A percentile compares a stretch with the other conserved stretches of the same genome.
phyloP scores from a whole-genome alignment of 2,329 filamentous ascomycete species.

The Gaeumannomyces sp. region DNA sequence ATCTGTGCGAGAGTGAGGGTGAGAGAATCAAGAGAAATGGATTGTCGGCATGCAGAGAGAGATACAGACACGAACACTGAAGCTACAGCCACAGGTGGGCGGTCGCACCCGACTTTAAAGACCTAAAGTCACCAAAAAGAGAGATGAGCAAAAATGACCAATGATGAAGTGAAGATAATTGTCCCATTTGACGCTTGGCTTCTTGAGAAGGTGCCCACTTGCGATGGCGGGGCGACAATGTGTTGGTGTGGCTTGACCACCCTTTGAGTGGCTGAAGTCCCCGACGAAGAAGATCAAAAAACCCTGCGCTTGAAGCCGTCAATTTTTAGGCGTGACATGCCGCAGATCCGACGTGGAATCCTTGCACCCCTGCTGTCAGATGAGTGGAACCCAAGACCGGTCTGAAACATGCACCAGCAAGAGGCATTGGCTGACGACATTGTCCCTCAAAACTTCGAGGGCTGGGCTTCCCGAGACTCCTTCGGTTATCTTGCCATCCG shows the following conservation, averaged over 20 bases:
- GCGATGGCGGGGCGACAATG: not conserved
- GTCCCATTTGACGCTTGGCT: too few relatives aligned
- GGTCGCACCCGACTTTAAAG: not conserved
- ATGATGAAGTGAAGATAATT: not conserved
- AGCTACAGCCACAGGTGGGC: not conserved
- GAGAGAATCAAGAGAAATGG: not conserved
- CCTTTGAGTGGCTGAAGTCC: not conserved
- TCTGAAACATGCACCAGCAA: not conserved
- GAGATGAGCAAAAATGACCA: not conserved
- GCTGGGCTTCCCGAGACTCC: not conserved
- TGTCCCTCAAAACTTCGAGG: too few relatives aligned
- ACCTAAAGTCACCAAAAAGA: not conserved
- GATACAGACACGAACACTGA: not conserved
- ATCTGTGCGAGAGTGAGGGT: not conserved
- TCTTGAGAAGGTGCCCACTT: not conserved
- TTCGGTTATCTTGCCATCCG: constrained; percentile 5
- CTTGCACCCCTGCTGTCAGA: not conserved
- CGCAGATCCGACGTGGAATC: not conserved
- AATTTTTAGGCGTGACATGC: not conserved
- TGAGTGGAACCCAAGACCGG: not conserved
- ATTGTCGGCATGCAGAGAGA: not conserved
- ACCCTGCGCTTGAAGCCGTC: not conserved
- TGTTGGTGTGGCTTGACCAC: not conserved
- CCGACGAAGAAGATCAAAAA: not conserved
- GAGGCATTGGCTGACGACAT: not conserved